phyloP scores from a whole-genome alignment of 192 early-diverging fungal species.

The Coemansia sp. region DNA sequence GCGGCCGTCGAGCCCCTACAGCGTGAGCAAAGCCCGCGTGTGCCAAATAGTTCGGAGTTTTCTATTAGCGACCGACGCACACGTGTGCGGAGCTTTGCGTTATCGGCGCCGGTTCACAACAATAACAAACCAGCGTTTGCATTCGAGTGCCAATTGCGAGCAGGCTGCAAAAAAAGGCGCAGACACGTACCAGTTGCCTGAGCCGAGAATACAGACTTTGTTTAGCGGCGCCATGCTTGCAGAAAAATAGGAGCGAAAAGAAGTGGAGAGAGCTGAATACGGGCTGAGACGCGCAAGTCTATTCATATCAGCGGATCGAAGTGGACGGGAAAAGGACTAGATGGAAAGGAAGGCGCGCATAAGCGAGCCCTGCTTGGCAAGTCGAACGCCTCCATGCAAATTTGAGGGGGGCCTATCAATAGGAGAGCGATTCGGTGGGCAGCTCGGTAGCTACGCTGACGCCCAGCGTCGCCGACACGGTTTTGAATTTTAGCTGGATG shows the following conservation, averaged over 20 bases:
- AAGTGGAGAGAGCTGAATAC: background rate
- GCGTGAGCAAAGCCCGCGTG: no score
- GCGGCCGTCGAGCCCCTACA: constrained; percentile 89
- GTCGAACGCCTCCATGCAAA: no score
- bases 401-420: background rate
- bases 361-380: no score
- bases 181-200: constrained; percentile 87
- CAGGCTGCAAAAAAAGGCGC: background rate
- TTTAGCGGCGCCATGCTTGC: constrained; percentile 45
- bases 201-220: constrained; percentile 87
- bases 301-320: background rate
- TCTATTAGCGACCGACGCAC: background rate
- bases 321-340: no score
- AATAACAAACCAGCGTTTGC: background rate
- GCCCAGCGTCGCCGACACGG: constrained; percentile 37
- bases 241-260: constrained; percentile 1
- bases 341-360: no score
- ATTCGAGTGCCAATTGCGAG: background rate
- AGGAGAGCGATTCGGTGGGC: constrained; percentile 27
- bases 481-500: constrained; percentile 41
- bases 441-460: constrained; percentile 27
- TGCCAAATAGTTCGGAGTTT: background rate
- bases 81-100: background rate
- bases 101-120: background rate
- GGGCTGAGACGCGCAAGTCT: background rate